Evolutionary conservation across 305 asterid species (phyloP), one percentile per base, ranked within the genome.

Genomic region (Rubia peregrina): DNA sequence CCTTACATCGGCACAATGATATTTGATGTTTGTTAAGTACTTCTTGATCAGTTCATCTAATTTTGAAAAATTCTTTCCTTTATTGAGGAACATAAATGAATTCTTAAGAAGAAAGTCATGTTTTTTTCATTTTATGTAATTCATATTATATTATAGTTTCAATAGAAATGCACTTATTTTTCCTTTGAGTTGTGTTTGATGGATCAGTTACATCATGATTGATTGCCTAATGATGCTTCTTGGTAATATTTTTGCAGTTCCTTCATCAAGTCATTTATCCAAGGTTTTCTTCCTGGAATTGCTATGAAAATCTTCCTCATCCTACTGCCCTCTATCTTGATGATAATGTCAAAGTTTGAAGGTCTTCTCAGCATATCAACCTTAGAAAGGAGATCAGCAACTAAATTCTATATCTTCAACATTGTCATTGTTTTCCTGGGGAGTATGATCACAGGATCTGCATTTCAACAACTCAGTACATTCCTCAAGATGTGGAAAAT

Each of bases 261-360:
- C 21, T 75, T 91, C 72, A 84, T 93, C 87, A 93, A 91, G 90
- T 79, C 96, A 69, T 85, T 93, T 51, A 87, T 93, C 75, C 95
- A 89, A 82, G 98, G 98, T 51, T 83, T 93, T 76, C 82, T 93
- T 24, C 97, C 98, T 40, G 98, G 98, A 71, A 83, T 93, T 79
- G 97, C 94, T 70, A 81, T 93, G 86, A 93, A 93, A 86, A 84
- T 93, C 64, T 93, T 93, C 82, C 96, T 93, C 74, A 83, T 89
- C 64, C 72, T 93, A 43, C 90, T 93, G 65, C 98, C 98, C 14
- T 71, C 86, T 7, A 85, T 93, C 73, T 83, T 93, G 76, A 93
- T 89, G 96, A 77, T 83, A 26, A 89, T 93, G 98, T 86, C 98
- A 62, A 91, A 85, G 84, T 83, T 93, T 41, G 98, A 93, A 81